Conservation (phyloP, 2,329 filamentous ascomycete genomes). For the Phialocephala subalpina region DNA sequence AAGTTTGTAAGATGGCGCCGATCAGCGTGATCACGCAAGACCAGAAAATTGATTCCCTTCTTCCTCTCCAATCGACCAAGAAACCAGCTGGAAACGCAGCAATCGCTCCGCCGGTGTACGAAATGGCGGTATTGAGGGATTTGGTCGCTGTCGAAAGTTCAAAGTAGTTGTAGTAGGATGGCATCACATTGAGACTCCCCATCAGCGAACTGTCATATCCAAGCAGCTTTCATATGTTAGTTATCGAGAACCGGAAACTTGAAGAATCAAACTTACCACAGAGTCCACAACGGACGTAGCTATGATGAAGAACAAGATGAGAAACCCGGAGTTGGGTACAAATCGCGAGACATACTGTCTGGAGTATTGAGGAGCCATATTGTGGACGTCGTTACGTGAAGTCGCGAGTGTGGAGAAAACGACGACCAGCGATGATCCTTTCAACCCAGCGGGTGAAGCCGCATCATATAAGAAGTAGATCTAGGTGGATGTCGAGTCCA, state of each 20-base stretch:
- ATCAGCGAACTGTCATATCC: conserved; percentile 35
- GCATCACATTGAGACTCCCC: conserved; percentile 47
- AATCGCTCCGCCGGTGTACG: conserved; percentile 23
- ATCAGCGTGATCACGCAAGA: conserved; percentile 24
- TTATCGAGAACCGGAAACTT: neutral
- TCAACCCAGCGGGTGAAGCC: neutral
- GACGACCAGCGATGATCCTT: conserved; percentile 1
- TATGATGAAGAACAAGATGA: conserved; percentile 20
- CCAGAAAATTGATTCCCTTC: conserved; percentile 10
- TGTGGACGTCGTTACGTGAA: neutral
- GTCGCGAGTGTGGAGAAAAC: too few species aligned
- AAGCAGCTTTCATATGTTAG: conserved; percentile 7
- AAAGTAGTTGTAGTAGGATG: conserved; percentile 45
- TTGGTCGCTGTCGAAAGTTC: conserved; percentile 44
- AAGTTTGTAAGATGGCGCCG: conserved; percentile 27
- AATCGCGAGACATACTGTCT: conserved; percentile 27
- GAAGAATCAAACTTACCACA: conserved; percentile 13
- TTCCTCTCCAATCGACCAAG: conserved; percentile 11
- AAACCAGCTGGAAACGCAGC: conserved; percentile 10
- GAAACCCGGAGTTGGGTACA: conserved; percentile 20
- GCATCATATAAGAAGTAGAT: neutral
- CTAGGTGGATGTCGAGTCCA: neutral
- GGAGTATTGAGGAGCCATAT: conserved; percentile 12
- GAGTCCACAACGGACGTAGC: conserved; percentile 28
- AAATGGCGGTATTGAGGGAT: conserved; percentile 42